Percentiles rank a stretch among this genome's conserved stretches.
phyloP scores from a whole-genome alignment of 257 asterid genomes.

The Oldenlandia corymbosa region DNA sequence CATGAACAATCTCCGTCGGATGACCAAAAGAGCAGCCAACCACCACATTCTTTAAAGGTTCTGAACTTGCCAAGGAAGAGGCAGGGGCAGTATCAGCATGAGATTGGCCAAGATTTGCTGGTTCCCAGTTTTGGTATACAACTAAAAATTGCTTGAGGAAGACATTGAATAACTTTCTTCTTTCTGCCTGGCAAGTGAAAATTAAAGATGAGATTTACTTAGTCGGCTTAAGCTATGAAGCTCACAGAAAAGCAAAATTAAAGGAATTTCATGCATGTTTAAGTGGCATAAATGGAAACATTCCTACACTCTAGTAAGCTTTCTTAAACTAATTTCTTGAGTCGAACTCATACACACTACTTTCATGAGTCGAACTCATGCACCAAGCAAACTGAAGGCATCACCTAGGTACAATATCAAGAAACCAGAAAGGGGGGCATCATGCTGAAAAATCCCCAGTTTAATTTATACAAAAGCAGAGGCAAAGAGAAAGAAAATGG shows the following conservation, averaged over 20 bases:
- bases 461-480: neutral
- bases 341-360: neutral
- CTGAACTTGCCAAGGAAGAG: slow-evolving; percentile 30
- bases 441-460: neutral
- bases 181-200: slow-evolving; percentile 58
- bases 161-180: slow-evolving; percentile 51
- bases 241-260: neutral
- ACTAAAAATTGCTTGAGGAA: slow-evolving; percentile 80
- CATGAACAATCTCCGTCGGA: slow-evolving; percentile 66
- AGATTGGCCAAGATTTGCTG: slow-evolving; percentile 45
- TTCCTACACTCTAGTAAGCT: neutral
- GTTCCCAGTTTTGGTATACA: slow-evolving; percentile 69
- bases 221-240: slow-evolving; percentile 8
- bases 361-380: neutral
- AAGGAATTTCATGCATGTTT: neutral
- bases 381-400: slow-evolving; percentile 3
- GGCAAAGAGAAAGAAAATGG: neutral
- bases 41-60: slow-evolving; percentile 46
- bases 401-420: neutral
- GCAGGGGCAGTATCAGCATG: slow-evolving; percentile 36
- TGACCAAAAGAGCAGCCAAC: slow-evolving; percentile 89
- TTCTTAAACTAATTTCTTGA: neutral
- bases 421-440: neutral
- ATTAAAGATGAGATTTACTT: slow-evolving; percentile 17
- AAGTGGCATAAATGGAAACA: neutral